Percentiles rank a stretch among this genome's conserved stretches.
phyloP scores from a whole-genome alignment of 2,329 filamentous ascomycete genomes.

The Arthrinium puccinioides region DNA sequence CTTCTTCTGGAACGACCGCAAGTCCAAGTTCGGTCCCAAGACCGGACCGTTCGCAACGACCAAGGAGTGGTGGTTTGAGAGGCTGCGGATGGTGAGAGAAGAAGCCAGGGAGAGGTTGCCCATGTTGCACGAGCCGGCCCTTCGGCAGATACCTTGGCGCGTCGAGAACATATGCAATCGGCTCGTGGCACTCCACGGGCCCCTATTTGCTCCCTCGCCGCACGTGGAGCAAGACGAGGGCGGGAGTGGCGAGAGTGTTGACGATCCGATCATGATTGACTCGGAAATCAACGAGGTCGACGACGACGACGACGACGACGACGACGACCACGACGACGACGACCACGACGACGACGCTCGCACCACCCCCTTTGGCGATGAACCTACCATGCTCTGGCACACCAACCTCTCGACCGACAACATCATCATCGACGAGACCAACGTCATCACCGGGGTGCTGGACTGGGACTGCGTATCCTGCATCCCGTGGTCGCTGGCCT shows the following conservation, averaged over 20 bases:
- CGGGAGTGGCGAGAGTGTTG: not conserved
- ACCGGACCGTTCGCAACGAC: constrained; percentile 12
- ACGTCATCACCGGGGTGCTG: constrained; percentile 20
- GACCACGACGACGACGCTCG: not conserved
- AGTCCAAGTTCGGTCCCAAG: constrained; percentile 5
- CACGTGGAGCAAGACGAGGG: not conserved
- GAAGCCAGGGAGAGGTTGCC: constrained; percentile 12
- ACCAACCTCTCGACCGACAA: constrained; percentile 23
- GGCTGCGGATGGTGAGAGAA: constrained; percentile 12
- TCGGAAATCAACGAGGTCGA: not conserved
- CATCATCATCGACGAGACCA: constrained; percentile 24
- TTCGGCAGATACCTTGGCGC: constrained; percentile 6
- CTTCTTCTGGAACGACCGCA: constrained; percentile 21
- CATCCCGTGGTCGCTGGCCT: constrained; percentile 21
- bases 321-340: not conserved
- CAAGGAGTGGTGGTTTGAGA: constrained; percentile 7
- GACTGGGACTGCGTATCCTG: constrained; percentile 26
- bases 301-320: not conserved
- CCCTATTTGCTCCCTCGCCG: constrained; percentile 7
- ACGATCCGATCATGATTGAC: not conserved
- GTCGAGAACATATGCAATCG: constrained; percentile 12
- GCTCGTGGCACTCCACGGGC: constrained; percentile 12
- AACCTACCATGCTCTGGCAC: constrained; percentile 22
- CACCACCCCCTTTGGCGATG: not conserved
- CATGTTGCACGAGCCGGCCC: not conserved